Evolutionary conservation across 2,329 filamentous ascomycete genomes (phyloP), one percentile per base, ranked within the genome.

Genomic region (Aspergillus tamarii): DNA sequence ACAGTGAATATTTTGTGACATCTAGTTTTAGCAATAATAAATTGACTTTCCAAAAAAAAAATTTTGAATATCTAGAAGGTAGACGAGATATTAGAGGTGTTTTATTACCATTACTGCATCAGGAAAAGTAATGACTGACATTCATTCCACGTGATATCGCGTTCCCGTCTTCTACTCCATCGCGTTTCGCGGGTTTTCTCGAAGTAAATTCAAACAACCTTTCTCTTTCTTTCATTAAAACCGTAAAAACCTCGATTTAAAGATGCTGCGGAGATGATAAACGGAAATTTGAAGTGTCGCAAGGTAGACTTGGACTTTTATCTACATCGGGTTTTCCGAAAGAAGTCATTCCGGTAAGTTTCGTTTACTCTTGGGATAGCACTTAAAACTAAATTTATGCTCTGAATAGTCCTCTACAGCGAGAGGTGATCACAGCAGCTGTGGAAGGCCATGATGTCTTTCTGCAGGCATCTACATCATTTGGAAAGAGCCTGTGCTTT

Each of bases 401-500:
- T 52, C 48, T 21, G 28, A 23, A 34, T 65, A 93, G 93, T 70
- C 93, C 93, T 12, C 83, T 91, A 43, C 94, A 97, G 75, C 88
- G 92, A 64, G 93, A 98, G 73, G 93, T 97, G 62, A 94, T 98
- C 61, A 84, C 86, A 63, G 91, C 92, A 9, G 91, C 92, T 3
- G 84, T 97, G 10, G 87, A 91, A 61, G 91, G 92, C 19, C 85
- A 94, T 66, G 94, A 98, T 89, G 91, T 98, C 50, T 97, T 96
- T 74, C 86, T 98, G 1, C 94, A 97, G 78, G 94, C 94, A 26
- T 82, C 82, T 3, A 84, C 82, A 5, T 84, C 82, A 0, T 97
- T 97, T 76, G 94, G 94, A 48, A 97, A 97, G 78, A 96, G 92
- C 73, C 78, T 97, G 59, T 97, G 94, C 80, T 97, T 94, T 75